Evolutionary conservation across 352 stramenopile species (phyloP).

Genomic region (Globisporangium carolinianum): DNA sequence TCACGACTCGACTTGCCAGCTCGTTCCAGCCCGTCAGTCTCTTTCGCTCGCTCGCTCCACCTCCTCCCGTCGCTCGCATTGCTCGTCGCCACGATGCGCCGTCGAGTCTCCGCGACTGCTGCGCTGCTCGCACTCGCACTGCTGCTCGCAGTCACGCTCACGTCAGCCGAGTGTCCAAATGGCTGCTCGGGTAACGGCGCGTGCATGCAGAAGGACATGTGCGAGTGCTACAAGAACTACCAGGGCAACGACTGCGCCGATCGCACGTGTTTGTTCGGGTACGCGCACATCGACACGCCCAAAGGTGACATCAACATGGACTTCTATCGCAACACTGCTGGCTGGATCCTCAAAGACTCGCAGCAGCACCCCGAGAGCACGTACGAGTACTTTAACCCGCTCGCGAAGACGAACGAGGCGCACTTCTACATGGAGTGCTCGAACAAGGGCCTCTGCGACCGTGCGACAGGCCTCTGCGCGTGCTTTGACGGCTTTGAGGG

Average conservation of each 20-base stretch:
- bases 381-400: constrained; percentile 70
- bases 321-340: constrained; percentile 19
- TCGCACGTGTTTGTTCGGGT: constrained; percentile 81
- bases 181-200: constrained; percentile 79
- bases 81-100: no score
- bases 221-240: constrained; percentile 83
- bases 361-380: constrained; percentile 60
- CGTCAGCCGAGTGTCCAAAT: constrained; percentile 54
- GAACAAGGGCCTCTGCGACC: constrained; percentile 91
- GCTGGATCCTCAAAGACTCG: constrained; percentile 65
- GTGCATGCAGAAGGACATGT: constrained; percentile 79
- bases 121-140: constrained; percentile 13
- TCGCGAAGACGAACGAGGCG: constrained; percentile 35
- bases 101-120: not conserved
- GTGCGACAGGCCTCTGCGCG: constrained; percentile 63
- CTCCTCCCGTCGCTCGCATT: not conserved
- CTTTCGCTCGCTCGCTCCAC: not conserved
- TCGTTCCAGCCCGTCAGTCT: not conserved
- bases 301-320: constrained; percentile 93
- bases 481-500: constrained; percentile 91
- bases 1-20: not conserved
- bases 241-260: constrained; percentile 77
- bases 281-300: constrained; percentile 88
- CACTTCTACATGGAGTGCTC: constrained; percentile 93
- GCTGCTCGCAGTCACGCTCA: constrained; percentile 17